Percentiles rank a stretch among this genome's conserved stretches.
Evolutionary conservation across 1,284 basidiomycete species (phyloP).

Genomic region (Inonotus hispidus): DNA sequence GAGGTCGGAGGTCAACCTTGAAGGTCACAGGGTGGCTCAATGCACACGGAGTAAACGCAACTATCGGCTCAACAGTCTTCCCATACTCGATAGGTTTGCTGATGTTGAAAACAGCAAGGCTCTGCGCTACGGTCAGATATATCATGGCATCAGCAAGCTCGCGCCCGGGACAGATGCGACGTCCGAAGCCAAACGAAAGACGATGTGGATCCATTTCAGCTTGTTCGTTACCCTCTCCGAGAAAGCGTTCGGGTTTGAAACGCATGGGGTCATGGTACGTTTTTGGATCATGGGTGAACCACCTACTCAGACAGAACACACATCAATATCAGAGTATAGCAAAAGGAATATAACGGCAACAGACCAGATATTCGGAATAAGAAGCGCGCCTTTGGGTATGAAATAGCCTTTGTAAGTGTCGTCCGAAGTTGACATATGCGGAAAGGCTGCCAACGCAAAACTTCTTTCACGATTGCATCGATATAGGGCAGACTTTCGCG

Average conservation of each 20-base stretch:
- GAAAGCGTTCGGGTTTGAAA: conserved; percentile 29
- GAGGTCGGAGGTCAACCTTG: not conserved
- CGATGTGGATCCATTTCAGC: conserved; percentile 14
- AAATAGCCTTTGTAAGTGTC: conserved; percentile 17
- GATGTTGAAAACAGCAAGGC: conserved; percentile 19
- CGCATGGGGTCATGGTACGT: conserved; percentile 16
- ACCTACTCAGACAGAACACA: not conserved
- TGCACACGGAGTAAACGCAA: not conserved
- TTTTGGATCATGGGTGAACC: conserved; percentile 14
- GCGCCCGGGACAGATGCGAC: conserved; percentile 18
- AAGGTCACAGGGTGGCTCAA: conserved; percentile 10
- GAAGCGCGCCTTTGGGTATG: conserved; percentile 19
- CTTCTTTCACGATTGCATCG: conserved; percentile 26
- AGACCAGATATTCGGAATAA: conserved; percentile 18
- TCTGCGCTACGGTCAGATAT: conserved; percentile 16
- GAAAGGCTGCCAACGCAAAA: conserved; percentile 26
- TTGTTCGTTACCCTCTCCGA: conserved; percentile 8
- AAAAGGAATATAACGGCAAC: not conserved
- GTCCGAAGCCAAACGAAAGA: conserved; percentile 15
- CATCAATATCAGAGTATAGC: not conserved
- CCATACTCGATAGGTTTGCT: conserved; percentile 2
- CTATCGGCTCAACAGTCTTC: not conserved
- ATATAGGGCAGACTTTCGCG: conserved; percentile 26
- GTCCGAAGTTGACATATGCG: conserved; percentile 17
- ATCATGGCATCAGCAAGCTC: conserved; percentile 17